Base-by-base conservation (phyloP, 2,329 filamentous ascomycete species). In the Diplodia intermedia region DNA sequence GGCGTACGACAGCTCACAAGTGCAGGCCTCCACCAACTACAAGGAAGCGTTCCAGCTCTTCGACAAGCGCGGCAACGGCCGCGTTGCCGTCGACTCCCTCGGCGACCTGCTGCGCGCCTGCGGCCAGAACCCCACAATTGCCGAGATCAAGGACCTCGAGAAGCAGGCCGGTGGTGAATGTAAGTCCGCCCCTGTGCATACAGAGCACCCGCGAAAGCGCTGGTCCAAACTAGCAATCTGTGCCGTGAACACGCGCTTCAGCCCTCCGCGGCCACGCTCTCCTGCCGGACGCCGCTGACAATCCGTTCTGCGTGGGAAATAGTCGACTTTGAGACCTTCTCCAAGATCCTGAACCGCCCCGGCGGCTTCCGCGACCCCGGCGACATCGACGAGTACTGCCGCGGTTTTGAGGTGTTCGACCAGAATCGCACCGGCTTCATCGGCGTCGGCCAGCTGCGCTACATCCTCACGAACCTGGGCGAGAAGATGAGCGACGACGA, bases 401-500 rank as follows among this genome's bases (percentile, higher is more conserved):
- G 94, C 71, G 95, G 95, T 67, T 99, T 99, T 86, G 95, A 99
- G 82, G 95, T 99, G 66, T 99, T 99, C 76, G 95, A 99, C 83
- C 99, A 99, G 84, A 95, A 99, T 80, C 91, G 97, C 89, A 97
- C 93, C 69, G 95, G 95, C 65, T 97, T 94, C 82, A 98, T 99
- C 79, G 95, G 94, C 68, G 94, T 98, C 72, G 95, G 95, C 69
- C 95, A 99, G 84, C 88, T 99, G 81, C 92, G 97, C 83, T 99
- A 99, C 84, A 94, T 99, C 79, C 83, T 99, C 77, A 99, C 95
- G 68, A 98, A 98, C 80, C 83, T 99, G 75, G 95, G 95, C 76
- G 95, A 99, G 90, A 98, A 98, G 87, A 97, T 99, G 93, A 92
- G 91, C 70, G 94, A 99, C 76, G 95, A 98, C 71, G 95, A 99